Percentiles rank a stretch among this genome's conserved stretches.
phyloP scores from a whole-genome alignment of 1,284 basidiomycete species.

The Pholiota adiposa region DNA sequence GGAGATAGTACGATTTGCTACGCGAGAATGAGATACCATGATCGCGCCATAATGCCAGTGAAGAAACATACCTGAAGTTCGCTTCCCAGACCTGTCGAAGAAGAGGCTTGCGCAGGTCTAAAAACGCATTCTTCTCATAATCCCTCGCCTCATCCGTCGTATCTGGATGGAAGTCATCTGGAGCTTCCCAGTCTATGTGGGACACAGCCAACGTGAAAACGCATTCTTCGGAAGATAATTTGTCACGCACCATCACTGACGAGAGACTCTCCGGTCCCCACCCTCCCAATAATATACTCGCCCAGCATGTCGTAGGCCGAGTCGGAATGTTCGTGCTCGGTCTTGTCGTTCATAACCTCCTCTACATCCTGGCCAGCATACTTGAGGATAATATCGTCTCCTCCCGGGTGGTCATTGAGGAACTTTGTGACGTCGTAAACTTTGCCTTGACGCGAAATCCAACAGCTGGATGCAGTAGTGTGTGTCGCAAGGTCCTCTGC shows the following conservation, averaged over 20 bases:
- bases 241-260: conserved; percentile 74
- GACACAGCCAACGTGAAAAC: conserved; percentile 16
- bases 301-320: conserved; percentile 92
- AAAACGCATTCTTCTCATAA: conserved; percentile 88
- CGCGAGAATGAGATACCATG: conserved; percentile 5
- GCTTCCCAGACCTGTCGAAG: conserved; percentile 84
- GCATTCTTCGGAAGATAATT: neutral
- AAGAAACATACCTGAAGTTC: conserved; percentile 68
- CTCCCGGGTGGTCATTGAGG: conserved; percentile 83
- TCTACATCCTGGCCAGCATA: conserved; percentile 88
- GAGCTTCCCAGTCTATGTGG: conserved; percentile 78
- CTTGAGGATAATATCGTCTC: conserved; percentile 81
- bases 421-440: conserved; percentile 84
- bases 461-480: conserved; percentile 62
- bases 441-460: conserved; percentile 73
- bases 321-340: conserved; percentile 93
- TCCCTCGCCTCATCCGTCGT: conserved; percentile 82
- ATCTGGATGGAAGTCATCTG: conserved; percentile 89
- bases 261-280: conserved; percentile 77
- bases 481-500: conserved; percentile 71
- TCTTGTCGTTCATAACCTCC: conserved; percentile 79
- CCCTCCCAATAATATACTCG: conserved; percentile 82
- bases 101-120: conserved; percentile 90
- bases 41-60: conserved; percentile 3
- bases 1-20: conserved; percentile 94